Conservation (phyloP, 2,329 filamentous ascomycete genomes). For the Didymellaceae sp. region DNA sequence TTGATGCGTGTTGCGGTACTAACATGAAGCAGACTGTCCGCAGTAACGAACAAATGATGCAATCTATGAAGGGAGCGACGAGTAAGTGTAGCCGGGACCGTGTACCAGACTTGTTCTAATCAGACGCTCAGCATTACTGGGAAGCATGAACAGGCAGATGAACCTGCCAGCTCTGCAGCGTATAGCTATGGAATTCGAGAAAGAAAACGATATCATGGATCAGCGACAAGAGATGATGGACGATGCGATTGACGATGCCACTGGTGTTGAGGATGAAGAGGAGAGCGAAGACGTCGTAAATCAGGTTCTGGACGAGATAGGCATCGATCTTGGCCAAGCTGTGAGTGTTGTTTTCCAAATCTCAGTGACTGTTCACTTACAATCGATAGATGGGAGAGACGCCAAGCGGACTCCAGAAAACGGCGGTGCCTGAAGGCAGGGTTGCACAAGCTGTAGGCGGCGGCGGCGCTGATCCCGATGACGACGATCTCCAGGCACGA, state of each 20-base stretch:
- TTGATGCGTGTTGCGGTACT: slow-evolving; percentile 14
- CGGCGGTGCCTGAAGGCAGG: slow-evolving; percentile 73
- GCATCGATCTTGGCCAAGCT: slow-evolving; percentile 86
- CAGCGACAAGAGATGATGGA: slow-evolving; percentile 99
- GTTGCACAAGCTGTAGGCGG: slow-evolving; percentile 87
- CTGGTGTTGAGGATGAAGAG: slow-evolving; percentile 87
- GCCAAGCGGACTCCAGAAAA: slow-evolving; percentile 80
- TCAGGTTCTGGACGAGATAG: slow-evolving; percentile 95
- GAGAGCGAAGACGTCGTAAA: slow-evolving; percentile 97
- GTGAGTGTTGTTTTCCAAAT: slow-evolving; percentile 60
- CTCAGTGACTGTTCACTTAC: slow-evolving; percentile 18
- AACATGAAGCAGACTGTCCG: slow-evolving; percentile 75
- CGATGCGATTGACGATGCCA: slow-evolving; percentile 96
- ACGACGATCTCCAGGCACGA: slow-evolving; percentile 92
- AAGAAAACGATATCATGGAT: slow-evolving; percentile 99
- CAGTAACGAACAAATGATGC: slow-evolving; percentile 99
- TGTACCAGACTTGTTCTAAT: slow-evolving; percentile 20
- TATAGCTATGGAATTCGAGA: slow-evolving; percentile 98
- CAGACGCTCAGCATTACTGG: slow-evolving; percentile 70
- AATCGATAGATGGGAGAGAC: slow-evolving; percentile 81
- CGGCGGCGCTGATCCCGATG: slow-evolving; percentile 76
- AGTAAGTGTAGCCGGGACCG: slow-evolving; percentile 23
- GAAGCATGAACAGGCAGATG: slow-evolving; percentile 98
- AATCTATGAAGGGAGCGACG: slow-evolving; percentile 98
- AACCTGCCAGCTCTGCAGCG: slow-evolving; percentile 93